phyloP scores from a whole-genome alignment of 2,329 filamentous ascomycete species.

The Monosporascus ibericus region DNA sequence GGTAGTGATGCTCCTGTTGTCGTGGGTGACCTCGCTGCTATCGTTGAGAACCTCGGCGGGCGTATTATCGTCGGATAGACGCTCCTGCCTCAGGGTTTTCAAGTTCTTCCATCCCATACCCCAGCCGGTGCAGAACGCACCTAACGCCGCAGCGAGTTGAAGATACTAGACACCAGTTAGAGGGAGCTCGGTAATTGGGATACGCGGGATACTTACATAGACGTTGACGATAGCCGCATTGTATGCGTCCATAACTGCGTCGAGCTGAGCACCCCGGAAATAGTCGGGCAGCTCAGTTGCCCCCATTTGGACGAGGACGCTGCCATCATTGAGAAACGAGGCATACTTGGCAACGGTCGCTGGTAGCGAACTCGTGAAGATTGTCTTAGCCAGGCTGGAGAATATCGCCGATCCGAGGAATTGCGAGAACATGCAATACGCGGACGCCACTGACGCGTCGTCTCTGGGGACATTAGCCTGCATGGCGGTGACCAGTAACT shows the following conservation, averaged over 20 bases:
- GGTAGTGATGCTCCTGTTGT: not conserved
- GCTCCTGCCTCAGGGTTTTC: slow-evolving; percentile 16
- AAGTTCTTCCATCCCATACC: slow-evolving; percentile 20
- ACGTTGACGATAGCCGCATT: slow-evolving; percentile 14
- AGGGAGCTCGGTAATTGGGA: not conserved
- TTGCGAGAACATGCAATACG: slow-evolving; percentile 43
- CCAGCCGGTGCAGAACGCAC: slow-evolving; percentile 15
- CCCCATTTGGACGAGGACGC: slow-evolving; percentile 31
- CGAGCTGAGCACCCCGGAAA: slow-evolving; percentile 26
- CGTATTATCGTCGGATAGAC: not conserved
- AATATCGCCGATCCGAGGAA: slow-evolving; percentile 44
- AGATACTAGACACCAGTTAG: slow-evolving; percentile 13
- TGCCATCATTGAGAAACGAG: slow-evolving; percentile 27
- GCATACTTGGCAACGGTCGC: slow-evolving; percentile 34
- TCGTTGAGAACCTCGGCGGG: not conserved
- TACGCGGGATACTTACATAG: slow-evolving; percentile 10
- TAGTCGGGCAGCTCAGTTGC: slow-evolving; percentile 34
- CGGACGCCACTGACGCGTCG: slow-evolving; percentile 19
- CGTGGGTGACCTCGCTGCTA: not conserved
- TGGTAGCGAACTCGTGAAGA: slow-evolving; percentile 43
- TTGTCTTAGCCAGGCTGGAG: slow-evolving; percentile 43
- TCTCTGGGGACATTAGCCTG: slow-evolving; percentile 18
- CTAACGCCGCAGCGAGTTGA: slow-evolving; percentile 15
- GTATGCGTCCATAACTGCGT: slow-evolving; percentile 28
- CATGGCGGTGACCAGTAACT: slow-evolving; percentile 21